Evolutionary conservation across 2,329 filamentous ascomycete genomes (phyloP).

Genomic region (Microdochium bolleyi): DNA sequence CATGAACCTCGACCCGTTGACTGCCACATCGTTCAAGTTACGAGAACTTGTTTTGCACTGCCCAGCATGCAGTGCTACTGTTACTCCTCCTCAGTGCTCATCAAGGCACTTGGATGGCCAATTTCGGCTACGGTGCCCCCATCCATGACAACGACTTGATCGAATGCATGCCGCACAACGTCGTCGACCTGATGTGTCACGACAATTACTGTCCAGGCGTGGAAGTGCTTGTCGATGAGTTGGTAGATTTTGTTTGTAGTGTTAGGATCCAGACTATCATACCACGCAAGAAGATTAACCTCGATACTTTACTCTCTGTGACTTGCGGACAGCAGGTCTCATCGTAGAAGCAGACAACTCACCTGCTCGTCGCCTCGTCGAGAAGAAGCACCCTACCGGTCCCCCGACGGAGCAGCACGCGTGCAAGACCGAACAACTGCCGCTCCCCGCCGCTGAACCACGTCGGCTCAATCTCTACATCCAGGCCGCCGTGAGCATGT

Average conservation of each 20-base stretch:
- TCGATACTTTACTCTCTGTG: background rate
- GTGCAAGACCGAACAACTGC: slow-evolving; percentile 15
- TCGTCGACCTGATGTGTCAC: background rate
- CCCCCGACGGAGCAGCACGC: slow-evolving; percentile 5
- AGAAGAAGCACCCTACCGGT: background rate
- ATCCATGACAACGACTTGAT: background rate
- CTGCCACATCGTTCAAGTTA: no score
- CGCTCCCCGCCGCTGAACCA: slow-evolving; percentile 12
- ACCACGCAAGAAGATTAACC: background rate
- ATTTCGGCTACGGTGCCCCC: background rate
- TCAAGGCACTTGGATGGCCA: background rate
- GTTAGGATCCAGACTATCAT: background rate
- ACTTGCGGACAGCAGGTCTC: no score
- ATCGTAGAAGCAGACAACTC: no score
- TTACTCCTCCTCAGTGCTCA: background rate
- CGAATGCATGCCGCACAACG: background rate
- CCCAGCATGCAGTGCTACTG: no score
- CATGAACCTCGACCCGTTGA: no score
- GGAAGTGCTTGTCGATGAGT: background rate
- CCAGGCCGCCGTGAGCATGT: slow-evolving; percentile 6
- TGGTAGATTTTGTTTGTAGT: background rate
- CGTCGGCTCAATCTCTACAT: slow-evolving; percentile 6
- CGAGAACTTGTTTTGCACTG: no score
- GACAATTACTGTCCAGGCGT: background rate
- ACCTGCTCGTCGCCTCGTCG: background rate